A percentile compares a stretch with the other conserved stretches of the same genome.
Conservation (phyloP, 805 yeast genomes). For the Barnettozyma sp. region DNA sequence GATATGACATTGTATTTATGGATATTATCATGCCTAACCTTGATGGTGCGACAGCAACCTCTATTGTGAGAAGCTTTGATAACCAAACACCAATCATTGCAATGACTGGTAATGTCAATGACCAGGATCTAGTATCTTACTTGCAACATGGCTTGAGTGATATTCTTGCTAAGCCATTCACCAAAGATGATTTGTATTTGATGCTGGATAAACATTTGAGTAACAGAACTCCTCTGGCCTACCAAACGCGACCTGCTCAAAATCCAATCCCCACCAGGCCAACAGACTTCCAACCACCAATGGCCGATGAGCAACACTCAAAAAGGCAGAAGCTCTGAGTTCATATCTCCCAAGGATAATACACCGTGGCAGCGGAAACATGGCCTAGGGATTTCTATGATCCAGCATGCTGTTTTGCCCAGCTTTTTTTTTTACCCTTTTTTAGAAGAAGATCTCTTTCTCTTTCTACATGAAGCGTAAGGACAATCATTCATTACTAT, state of each 20-base stretch:
- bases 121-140: constrained; percentile 72
- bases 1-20: constrained; percentile 75
- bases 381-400: too few species aligned
- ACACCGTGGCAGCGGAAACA: neutral
- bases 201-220: constrained; percentile 71
- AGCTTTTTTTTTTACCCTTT: neutral
- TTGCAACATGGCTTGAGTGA: constrained; percentile 88
- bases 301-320: constrained; percentile 16
- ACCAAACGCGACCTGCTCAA: constrained; percentile 12
- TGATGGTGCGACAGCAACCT: constrained; percentile 87
- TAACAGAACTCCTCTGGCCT: constrained; percentile 34
- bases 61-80: constrained; percentile 80
- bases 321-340: constrained; percentile 25
- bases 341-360: neutral
- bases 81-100: constrained; percentile 85
- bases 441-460: neutral
- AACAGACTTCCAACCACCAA: constrained; percentile 2
- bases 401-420: constrained; percentile 3
- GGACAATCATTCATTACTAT: too few species aligned
- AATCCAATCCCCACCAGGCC: constrained; percentile 3
- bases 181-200: constrained; percentile 74
- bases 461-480: neutral
- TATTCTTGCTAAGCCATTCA: constrained; percentile 89
- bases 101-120: constrained; percentile 87
- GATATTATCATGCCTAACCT: constrained; percentile 86